These are phyloP conservation scores for Pugionium dolabratum DNA, from an alignment of 345 rosid genomes.

Conservation along the genomic window DNA sequence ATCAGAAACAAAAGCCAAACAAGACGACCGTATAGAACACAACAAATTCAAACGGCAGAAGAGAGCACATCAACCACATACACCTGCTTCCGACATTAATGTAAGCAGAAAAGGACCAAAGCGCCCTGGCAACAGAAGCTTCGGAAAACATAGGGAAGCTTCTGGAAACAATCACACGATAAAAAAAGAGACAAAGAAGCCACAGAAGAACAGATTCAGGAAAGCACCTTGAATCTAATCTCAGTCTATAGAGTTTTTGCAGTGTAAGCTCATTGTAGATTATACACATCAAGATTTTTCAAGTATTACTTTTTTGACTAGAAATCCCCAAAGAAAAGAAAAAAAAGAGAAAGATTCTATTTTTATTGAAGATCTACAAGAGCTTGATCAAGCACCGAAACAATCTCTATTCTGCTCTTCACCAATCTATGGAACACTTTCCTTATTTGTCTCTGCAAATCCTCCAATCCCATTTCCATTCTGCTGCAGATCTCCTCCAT, in stretches of 20 bases:
- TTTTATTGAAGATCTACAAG: slow-evolving; percentile 23
- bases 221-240: slow-evolving; percentile 30
- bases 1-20: slow-evolving; percentile 26
- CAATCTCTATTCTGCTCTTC: slow-evolving; percentile 73
- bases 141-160: slow-evolving; percentile 34
- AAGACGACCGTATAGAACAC: slow-evolving; percentile 17
- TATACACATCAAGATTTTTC: neutral
- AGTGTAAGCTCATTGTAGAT: slow-evolving; percentile 27
- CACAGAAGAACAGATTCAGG: slow-evolving; percentile 38
- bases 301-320: slow-evolving; percentile 15
- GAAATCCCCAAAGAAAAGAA: neutral
- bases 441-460: slow-evolving; percentile 81
- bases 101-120: slow-evolving; percentile 36
- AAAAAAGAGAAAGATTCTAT: neutral
- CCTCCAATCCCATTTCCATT: slow-evolving; percentile 79
- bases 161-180: slow-evolving; percentile 31
- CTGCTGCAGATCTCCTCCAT: slow-evolving; percentile 62
- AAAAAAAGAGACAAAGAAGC: slow-evolving; percentile 19
- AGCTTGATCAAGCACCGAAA: slow-evolving; percentile 55
- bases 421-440: slow-evolving; percentile 86
- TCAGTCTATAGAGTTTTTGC: slow-evolving; percentile 23
- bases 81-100: slow-evolving; percentile 25
- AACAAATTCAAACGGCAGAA: slow-evolving; percentile 39
- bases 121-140: slow-evolving; percentile 31
- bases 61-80: slow-evolving; percentile 21